Base-by-base conservation (phyloP, 495 filamentous ascomycete genomes). In the Pseudevernia furfuracea region DNA sequence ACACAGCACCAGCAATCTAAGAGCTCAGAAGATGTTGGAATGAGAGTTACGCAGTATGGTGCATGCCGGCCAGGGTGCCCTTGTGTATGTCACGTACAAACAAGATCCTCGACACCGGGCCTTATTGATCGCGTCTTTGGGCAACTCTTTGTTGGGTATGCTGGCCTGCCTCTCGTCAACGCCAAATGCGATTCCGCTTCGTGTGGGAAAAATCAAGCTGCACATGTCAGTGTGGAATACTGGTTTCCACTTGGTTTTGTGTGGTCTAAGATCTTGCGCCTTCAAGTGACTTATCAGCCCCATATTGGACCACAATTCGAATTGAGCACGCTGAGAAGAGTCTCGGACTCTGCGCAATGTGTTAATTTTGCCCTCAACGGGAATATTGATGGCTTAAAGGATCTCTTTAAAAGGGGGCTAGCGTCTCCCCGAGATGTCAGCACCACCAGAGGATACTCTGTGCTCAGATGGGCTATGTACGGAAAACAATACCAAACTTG, bases 401-500 rank as follows among this genome's bases (percentile, higher is more conserved):
- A 58, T 12, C 37, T 68, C 21, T 68, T 65, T 44, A 15, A 15
- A 23, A 48, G 34, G 25, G 66, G 62, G 14, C 19, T 63, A 0
- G 66, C 66, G 36, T 68, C 66, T 2, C 66, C 66, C 7, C 30
- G 41, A 28, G 62, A 68, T n/a, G 62, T 68, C 21, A 68, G 66
- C 41, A 68, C 48, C 36, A 65, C 58, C 17, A 43, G 62, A 30
- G 66, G 66, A 2, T 68, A 68, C 32, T 65, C 66, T n/a, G 30
- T 64, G 0, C 48, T 71, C 19, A 61, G 68, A 41, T 75, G 71
- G 73, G 73, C 73, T 32, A 23, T 75, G 17, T 75, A 74, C 62
- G 68, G 65, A 10, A 68, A 73, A 58, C 70, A 72, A 52, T 70
- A 70, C 61, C 62, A 69, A 32, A 73, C 72, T 14, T 67, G 63